Evolutionary conservation across 495 filamentous ascomycete species (phyloP).

Genomic region (Aspergillus cavernicola): DNA sequence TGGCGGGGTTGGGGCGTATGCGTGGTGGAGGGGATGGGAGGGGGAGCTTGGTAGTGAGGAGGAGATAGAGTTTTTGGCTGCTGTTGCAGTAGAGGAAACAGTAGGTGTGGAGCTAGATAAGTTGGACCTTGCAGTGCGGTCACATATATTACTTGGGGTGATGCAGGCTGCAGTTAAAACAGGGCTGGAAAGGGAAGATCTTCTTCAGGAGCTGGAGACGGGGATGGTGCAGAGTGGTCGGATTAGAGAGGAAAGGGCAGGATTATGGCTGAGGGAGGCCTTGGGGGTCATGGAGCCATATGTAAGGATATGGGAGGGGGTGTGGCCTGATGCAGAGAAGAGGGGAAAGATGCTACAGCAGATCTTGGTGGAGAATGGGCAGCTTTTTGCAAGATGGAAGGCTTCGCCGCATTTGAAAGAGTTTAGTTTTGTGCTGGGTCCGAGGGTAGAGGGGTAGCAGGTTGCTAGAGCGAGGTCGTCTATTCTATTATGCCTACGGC

Average conservation of each 20-base stretch:
- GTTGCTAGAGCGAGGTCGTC: not conserved
- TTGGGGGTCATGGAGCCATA: conserved; percentile 25
- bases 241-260: conserved; percentile 19
- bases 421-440: conserved; percentile 23
- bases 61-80: conserved; percentile 23
- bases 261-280: conserved; percentile 19
- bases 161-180: conserved; percentile 21
- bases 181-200: conserved; percentile 16
- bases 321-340: conserved; percentile 24
- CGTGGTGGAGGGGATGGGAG: conserved; percentile 24
- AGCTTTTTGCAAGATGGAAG: conserved; percentile 27
- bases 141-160: conserved; percentile 24
- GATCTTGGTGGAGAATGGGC: conserved; percentile 26
- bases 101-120: conserved; percentile 18
- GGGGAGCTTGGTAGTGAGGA: conserved; percentile 26
- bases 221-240: conserved; percentile 20
- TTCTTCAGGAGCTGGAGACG: conserved; percentile 22
- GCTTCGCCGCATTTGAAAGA: conserved; percentile 19
- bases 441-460: conserved; percentile 5
- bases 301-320: conserved; percentile 21
- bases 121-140: conserved; percentile 25
- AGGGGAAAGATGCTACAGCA: conserved; percentile 20
- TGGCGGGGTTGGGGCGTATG: conserved; percentile 17
- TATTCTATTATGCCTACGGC: too few relatives aligned
- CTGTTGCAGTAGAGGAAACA: conserved; percentile 25